phyloP scores from a whole-genome alignment of 495 filamentous ascomycete species.

The Neurospora sp. region DNA sequence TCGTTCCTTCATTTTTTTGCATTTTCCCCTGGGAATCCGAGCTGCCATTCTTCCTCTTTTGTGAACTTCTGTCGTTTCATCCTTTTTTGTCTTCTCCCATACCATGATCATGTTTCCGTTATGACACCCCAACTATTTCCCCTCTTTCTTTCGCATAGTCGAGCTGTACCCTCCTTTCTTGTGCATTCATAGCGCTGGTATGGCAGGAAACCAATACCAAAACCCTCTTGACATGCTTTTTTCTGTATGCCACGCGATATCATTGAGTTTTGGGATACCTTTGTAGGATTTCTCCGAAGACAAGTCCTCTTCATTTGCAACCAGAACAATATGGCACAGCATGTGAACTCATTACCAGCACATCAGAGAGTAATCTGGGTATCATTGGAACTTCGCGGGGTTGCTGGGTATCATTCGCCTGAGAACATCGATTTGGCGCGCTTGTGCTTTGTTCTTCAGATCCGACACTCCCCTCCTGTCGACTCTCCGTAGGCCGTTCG shows the following conservation, averaged over 20 bases:
- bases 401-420: constrained; percentile 54
- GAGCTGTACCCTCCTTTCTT: neutral
- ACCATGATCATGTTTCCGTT: neutral
- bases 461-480: constrained; percentile 47
- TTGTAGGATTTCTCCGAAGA: too few relatives aligned
- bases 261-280: neutral
- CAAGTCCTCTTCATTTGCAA: neutral
- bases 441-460: constrained; percentile 44
- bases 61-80: neutral
- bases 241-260: neutral
- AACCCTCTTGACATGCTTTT: neutral
- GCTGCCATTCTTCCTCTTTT: neutral
- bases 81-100: neutral
- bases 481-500: constrained; percentile 43
- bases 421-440: constrained; percentile 54
- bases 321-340: neutral
- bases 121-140: neutral
- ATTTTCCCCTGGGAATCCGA: constrained; percentile 1
- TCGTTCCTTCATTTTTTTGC: neutral
- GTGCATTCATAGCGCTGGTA: neutral
- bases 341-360: neutral
- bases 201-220: neutral
- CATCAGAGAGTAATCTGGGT: neutral
- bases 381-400: constrained; percentile 46
- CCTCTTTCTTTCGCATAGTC: neutral